Conservation (phyloP, 805 yeast species). For the Wickerhamiella hasegawae region DNA sequence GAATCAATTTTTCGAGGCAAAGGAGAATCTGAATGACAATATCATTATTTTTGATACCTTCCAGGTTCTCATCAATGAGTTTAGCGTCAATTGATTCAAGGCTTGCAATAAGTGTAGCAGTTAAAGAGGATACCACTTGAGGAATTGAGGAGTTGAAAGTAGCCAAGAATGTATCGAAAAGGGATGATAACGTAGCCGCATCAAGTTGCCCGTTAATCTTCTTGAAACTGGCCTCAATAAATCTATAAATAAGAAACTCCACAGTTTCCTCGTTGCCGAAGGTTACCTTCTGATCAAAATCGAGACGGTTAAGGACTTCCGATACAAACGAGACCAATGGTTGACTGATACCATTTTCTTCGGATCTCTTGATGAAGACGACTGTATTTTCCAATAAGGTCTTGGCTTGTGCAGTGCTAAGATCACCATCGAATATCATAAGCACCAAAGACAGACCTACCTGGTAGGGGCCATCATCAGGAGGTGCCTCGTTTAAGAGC, state of each 20-base stretch:
- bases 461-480: neutral
- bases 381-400: neutral
- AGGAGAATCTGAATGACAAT: slow-evolving; percentile 2
- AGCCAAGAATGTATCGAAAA: slow-evolving; percentile 36
- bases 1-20: slow-evolving; percentile 4
- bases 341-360: neutral
- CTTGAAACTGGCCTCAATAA: slow-evolving; percentile 34
- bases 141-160: slow-evolving; percentile 38
- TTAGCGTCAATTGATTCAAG: slow-evolving; percentile 2
- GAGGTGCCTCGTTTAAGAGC: too few relatives aligned
- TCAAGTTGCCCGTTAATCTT: slow-evolving; percentile 28
- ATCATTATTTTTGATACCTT: slow-evolving; percentile 1
- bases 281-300: slow-evolving; percentile 2
- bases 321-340: slow-evolving; percentile 4
- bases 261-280: slow-evolving; percentile 6
- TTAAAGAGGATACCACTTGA: slow-evolving; percentile 35
- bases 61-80: neutral
- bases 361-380: neutral
- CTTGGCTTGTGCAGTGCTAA: neutral
- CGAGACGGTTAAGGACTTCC: slow-evolving; percentile 1
- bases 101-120: slow-evolving; percentile 1
- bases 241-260: slow-evolving; percentile 17
- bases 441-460: neutral
- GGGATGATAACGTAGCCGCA: slow-evolving; percentile 31
- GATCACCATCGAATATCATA: neutral